Conservation (phyloP, 2,329 filamentous ascomycete genomes). For the Beauveria asiatica region DNA sequence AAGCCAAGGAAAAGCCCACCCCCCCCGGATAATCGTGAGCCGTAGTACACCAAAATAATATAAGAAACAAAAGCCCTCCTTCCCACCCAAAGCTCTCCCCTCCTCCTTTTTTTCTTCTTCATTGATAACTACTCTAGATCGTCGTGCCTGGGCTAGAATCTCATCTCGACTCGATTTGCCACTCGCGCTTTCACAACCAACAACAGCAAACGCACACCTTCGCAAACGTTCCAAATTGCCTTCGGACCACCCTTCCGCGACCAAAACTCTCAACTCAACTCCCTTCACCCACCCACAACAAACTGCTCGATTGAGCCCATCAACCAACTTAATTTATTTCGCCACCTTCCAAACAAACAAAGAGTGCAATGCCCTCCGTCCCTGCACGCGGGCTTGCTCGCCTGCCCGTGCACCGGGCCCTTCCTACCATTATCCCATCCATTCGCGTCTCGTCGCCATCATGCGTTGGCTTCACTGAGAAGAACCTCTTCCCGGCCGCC, state of each 20-base stretch:
- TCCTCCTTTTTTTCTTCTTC: not conserved
- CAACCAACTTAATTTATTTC: not conserved
- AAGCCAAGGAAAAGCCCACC: not conserved
- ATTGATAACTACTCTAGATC: slow-evolving; percentile 1
- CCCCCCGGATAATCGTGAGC: slow-evolving; percentile 8
- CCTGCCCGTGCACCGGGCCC: slow-evolving; percentile 14
- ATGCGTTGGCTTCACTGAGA: slow-evolving; percentile 13
- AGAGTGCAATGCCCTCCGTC: slow-evolving; percentile 18
- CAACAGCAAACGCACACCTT: not conserved
- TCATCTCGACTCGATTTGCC: slow-evolving; percentile 1
- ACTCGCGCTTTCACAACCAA: not conserved
- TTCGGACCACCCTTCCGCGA: slow-evolving; percentile 5
- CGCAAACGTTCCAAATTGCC: not conserved
- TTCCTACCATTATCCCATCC: slow-evolving; percentile 7
- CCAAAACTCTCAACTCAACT: not conserved
- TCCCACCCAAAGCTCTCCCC: not conserved
- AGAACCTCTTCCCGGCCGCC: slow-evolving; percentile 5
- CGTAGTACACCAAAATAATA: slow-evolving; percentile 9
- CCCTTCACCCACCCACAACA: not conserved
- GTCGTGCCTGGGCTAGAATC: slow-evolving; percentile 4
- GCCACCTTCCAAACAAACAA: slow-evolving; percentile 11
- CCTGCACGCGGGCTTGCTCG: slow-evolving; percentile 16
- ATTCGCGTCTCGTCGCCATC: slow-evolving; percentile 6
- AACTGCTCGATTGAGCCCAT: not conserved
- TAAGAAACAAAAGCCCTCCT: slow-evolving; percentile 10